phyloP scores from a whole-genome alignment of 2,329 filamentous ascomycete species.

The Neofusicoccum sp. region DNA sequence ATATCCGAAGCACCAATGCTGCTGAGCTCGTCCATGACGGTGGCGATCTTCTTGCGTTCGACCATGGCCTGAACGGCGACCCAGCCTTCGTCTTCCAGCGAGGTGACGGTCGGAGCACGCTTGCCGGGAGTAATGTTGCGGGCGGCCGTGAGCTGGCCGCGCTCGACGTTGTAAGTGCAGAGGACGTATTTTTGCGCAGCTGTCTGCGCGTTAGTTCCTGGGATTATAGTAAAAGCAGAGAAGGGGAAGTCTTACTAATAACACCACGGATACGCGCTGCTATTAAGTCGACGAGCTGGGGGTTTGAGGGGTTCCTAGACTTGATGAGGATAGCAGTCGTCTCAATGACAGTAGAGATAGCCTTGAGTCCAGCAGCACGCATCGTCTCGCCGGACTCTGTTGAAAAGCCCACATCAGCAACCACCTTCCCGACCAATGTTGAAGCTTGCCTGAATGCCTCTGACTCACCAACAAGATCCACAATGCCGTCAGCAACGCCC shows the following conservation, averaged over 20 bases:
- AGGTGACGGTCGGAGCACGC: slow-evolving; percentile 87
- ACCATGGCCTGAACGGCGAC: slow-evolving; percentile 95
- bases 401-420: not conserved
- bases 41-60: slow-evolving; percentile 78
- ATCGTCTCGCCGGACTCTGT: slow-evolving; percentile 97
- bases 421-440: not conserved
- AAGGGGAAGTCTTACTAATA: slow-evolving; percentile 61
- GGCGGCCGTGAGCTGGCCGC: slow-evolving; percentile 64
- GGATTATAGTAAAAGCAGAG: slow-evolving; percentile 19
- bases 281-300: slow-evolving; percentile 78
- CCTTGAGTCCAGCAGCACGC: slow-evolving; percentile 89
- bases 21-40: slow-evolving; percentile 80
- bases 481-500: slow-evolving; percentile 93
- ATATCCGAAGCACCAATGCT: slow-evolving; percentile 80
- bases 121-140: slow-evolving; percentile 85
- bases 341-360: slow-evolving; percentile 89
- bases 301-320: slow-evolving; percentile 78
- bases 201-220: slow-evolving; percentile 29
- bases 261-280: slow-evolving; percentile 85
- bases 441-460: too few species aligned
- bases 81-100: slow-evolving; percentile 85
- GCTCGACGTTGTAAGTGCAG: slow-evolving; percentile 92
- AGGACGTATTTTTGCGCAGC: slow-evolving; percentile 89
- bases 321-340: slow-evolving; percentile 89
- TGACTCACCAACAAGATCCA: slow-evolving; percentile 86